phyloP scores from a whole-genome alignment of 495 filamentous ascomycete species.

The Achaetomiella virescens region DNA sequence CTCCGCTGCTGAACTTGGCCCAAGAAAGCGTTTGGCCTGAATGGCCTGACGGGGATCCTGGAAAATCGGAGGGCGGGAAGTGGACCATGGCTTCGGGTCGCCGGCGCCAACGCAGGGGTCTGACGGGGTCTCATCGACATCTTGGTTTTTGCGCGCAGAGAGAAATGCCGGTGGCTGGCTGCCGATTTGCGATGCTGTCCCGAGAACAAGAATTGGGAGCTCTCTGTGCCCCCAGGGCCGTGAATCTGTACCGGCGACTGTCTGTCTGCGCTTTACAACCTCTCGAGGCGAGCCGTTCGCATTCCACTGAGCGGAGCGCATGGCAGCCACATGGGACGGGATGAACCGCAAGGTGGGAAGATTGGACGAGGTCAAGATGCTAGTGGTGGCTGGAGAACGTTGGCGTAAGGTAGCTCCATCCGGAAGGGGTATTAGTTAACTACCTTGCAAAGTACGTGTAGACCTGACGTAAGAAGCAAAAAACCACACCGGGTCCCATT shows the following conservation, averaged over 20 bases:
- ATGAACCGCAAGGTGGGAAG: neutral
- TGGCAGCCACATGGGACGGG: constrained; percentile 11
- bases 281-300: neutral
- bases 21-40: neutral
- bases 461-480: too few species aligned
- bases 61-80: constrained; percentile 19
- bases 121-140: neutral
- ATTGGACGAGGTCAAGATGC: too few species aligned
- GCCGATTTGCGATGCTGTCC: neutral
- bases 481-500: too few species aligned
- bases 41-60: neutral
- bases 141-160: neutral
- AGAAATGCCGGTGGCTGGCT: constrained; percentile 13
- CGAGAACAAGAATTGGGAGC: neutral
- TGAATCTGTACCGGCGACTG: neutral
- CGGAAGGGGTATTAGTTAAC: too few species aligned
- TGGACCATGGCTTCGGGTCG: neutral
- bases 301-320: constrained; percentile 1
- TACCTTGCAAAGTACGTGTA: too few species aligned
- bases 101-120: neutral
- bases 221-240: neutral
- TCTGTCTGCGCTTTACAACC: neutral
- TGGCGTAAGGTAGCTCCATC: too few species aligned
- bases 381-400: too few species aligned
- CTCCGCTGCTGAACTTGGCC: neutral